phyloP scores from a whole-genome alignment of 495 filamentous ascomycete species.

The Aspergillus indologenus region DNA sequence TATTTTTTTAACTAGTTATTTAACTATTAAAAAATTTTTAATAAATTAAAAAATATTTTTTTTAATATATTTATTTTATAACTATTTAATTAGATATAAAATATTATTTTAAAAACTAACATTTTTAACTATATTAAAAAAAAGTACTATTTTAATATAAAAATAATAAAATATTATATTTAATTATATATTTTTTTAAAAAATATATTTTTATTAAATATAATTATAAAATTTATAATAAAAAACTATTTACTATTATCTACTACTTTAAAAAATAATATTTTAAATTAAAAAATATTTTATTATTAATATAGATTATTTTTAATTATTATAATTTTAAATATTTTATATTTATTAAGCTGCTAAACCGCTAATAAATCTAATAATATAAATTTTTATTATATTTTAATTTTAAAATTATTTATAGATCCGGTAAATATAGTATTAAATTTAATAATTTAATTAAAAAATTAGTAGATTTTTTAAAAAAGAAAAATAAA shows the following conservation, averaged over 20 bases:
- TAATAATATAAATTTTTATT: conserved; percentile 2
- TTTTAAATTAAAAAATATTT: too few relatives aligned
- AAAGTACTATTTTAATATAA: conserved; percentile 7
- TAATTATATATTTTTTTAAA: too few relatives aligned
- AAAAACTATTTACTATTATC: too few relatives aligned
- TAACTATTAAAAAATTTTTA: not conserved
- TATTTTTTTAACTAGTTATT: too few relatives aligned
- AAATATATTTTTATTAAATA: too few relatives aligned
- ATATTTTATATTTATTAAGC: conserved; percentile 9
- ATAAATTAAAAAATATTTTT: too few relatives aligned
- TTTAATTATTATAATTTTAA: conserved; percentile 7
- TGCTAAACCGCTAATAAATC: conserved; percentile 3
- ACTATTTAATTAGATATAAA: too few relatives aligned
- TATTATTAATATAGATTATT: too few relatives aligned
- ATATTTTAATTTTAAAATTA: conserved; percentile 9
- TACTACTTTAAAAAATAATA: too few relatives aligned
- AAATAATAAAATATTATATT: conserved; percentile 3
- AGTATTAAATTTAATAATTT: conserved; percentile 5
- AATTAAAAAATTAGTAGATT: not conserved
- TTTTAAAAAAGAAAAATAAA: not conserved
- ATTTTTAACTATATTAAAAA: too few relatives aligned
- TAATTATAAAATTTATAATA: too few relatives aligned
- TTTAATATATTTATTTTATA: too few relatives aligned
- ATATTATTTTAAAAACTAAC: conserved; percentile 5
- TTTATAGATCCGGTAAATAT: not conserved